These are phyloP conservation scores for Xylaria palmicola DNA, from an alignment of 495 filamentous ascomycete species.

Conservation along the genomic window DNA sequence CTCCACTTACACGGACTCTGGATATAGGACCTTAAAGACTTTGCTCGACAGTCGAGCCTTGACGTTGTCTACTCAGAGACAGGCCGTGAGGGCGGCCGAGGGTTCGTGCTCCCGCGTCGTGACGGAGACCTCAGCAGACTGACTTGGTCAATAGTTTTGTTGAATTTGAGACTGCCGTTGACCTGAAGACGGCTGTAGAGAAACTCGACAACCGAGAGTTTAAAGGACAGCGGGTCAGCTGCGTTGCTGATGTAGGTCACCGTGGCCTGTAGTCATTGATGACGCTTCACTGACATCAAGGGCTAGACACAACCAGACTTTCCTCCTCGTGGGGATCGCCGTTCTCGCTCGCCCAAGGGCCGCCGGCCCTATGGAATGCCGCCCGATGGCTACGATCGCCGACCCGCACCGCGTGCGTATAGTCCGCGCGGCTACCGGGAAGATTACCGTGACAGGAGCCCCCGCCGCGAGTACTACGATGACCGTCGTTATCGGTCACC, in stretches of 20 bases:
- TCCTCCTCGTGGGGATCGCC: conserved; percentile 66
- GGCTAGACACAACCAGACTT: conserved; percentile 59
- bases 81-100: conserved; percentile 86
- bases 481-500: conserved; percentile 77
- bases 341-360: conserved; percentile 63
- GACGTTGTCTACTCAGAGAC: conserved; percentile 99
- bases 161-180: conserved; percentile 90
- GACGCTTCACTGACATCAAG: conserved; percentile 24
- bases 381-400: conserved; percentile 72
- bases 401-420: conserved; percentile 76
- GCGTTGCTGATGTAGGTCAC: conserved; percentile 75
- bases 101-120: conserved; percentile 58
- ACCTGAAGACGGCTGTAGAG: conserved; percentile 86
- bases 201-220: conserved; percentile 91
- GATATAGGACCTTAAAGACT: conserved; percentile 98
- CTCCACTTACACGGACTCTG: conserved; percentile 56
- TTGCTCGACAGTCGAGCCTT: conserved; percentile 91
- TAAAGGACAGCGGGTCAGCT: conserved; percentile 80
- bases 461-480: conserved; percentile 82
- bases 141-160: conserved; percentile 67
- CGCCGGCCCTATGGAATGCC: conserved; percentile 64
- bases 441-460: conserved; percentile 84
- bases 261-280: background rate
- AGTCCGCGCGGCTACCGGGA: conserved; percentile 64
- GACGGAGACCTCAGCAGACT: background rate